These are phyloP conservation scores for Olyra latifolia DNA, from an alignment of 176 grass and related monocot species.

Conservation along the genomic window DNA sequence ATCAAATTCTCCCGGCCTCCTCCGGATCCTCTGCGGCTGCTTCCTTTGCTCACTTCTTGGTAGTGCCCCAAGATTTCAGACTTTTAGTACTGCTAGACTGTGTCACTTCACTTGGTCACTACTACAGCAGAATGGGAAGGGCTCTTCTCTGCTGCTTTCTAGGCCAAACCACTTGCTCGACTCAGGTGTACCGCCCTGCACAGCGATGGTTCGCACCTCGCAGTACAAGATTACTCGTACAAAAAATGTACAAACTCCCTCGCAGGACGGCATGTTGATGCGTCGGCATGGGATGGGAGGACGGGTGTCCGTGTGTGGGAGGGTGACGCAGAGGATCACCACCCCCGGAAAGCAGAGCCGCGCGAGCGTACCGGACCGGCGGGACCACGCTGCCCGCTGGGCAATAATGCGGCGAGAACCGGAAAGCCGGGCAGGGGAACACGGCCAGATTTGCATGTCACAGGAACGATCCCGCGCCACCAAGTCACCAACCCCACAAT, in stretches of 20 bases:
- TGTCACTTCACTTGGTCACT: too few relatives aligned
- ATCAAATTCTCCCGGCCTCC: conserved; percentile 28
- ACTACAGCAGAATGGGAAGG: neutral
- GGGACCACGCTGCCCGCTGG: neutral
- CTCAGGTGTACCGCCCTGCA: neutral
- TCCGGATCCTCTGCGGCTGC: conserved; percentile 35
- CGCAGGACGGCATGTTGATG: too few relatives aligned
- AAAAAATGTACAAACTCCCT: too few relatives aligned
- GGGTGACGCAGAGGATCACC: neutral
- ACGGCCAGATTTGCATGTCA: neutral
- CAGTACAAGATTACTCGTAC: too few relatives aligned
- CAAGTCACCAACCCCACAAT: neutral
- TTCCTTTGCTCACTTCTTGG: neutral
- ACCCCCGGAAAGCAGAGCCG: neutral
- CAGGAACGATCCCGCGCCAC: too few relatives aligned
- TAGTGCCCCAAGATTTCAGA: too few relatives aligned
- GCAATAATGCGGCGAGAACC: conserved; percentile 8
- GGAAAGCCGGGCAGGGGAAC: conserved; percentile 18
- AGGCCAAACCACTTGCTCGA: neutral
- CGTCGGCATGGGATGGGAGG: too few relatives aligned
- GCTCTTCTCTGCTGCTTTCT: too few relatives aligned
- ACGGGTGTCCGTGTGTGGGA: too few relatives aligned
- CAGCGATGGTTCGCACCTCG: neutral
- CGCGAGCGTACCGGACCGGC: neutral
- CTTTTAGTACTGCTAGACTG: neutral